Base-by-base conservation (phyloP, 78 protist genomes). In the Cavenderia fasciculata region DNA sequence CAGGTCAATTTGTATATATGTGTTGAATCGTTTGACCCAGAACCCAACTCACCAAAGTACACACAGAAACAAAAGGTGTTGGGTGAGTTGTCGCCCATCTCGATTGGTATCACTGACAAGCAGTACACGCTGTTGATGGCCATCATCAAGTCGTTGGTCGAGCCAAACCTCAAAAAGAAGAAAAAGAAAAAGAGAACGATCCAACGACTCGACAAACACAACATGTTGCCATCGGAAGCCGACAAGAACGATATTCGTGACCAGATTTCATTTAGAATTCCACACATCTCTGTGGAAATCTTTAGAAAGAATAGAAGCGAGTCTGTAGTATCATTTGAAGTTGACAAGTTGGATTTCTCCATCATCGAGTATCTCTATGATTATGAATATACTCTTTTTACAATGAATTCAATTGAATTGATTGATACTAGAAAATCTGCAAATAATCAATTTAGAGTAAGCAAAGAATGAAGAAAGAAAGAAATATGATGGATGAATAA, bases 41-140 rank as follows among this genome's bases (percentile, higher is more conserved):
- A 11, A 5, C 27, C 29, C 14, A 38, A 47, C 25, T 62, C 57
- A 43, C 78, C 90, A 18, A 65, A 68, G 36, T n/a, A n/a, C n/a
- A n/a, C n/a, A n/a, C n/a, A n/a, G n/a, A n/a, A n/a, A n/a, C 90
- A 82, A 82, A 82, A 82, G 49, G 90, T 82, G 1, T 56, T 66
- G 27, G 90, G 90, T 29, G 90, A 82, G 49, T 41, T 68, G 19
- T 43, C 73, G 8, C 90, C 90, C 33, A 54, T 82, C 12, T 23
- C 34, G 2, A 29, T 82, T 4, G 68, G 68, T 41, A 68, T 82
- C 4, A 66, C 90, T 2, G 90, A 82, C 34, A 76, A 82, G 25
- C 90, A 82, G 43, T 82, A 82, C 43, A 68, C 40, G 18, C 61
- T 82, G 16, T n/a, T 69, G 3, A 68, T 82, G n/a, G 40, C 90